Conservation (phyloP, 345 rosid species). For the Eucalyptus pauciflora region DNA sequence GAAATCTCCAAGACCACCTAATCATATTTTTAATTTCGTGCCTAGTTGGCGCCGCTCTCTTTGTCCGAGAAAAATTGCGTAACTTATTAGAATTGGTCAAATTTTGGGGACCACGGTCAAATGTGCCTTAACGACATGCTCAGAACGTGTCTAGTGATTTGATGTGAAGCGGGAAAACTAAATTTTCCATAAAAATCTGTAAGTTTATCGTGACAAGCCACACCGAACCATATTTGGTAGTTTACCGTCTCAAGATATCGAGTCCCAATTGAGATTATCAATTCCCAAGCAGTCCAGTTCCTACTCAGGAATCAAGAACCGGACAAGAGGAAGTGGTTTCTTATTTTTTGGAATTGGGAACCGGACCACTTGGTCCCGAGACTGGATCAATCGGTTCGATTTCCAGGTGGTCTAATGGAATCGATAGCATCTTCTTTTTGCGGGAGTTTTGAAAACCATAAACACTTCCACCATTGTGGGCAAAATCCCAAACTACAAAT, state of each 20-base stretch:
- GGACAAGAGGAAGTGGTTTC: fast-evolving
- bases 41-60: not conserved
- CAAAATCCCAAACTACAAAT: not conserved
- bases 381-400: fast-evolving
- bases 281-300: fast-evolving
- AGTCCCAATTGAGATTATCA: fast-evolving
- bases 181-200: not conserved
- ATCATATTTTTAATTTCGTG: not conserved
- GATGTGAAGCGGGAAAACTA: not conserved
- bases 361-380: fast-evolving
- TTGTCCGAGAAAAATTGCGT: not conserved
- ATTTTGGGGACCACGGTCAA: not conserved
- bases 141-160: not conserved
- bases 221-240: not conserved
- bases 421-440: fast-evolving
- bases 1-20: not conserved
- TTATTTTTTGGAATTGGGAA: fast-evolving
- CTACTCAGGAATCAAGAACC: fast-evolving
- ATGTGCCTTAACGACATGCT: not conserved
- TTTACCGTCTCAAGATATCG: fast-evolving
- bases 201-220: fast-evolving
- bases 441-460: not conserved
- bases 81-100: not conserved
- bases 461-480: no score
- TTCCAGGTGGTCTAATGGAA: fast-evolving